Evolutionary conservation across 2,329 filamentous ascomycete genomes (phyloP).

Genomic region (Cordyceps cicadae): DNA sequence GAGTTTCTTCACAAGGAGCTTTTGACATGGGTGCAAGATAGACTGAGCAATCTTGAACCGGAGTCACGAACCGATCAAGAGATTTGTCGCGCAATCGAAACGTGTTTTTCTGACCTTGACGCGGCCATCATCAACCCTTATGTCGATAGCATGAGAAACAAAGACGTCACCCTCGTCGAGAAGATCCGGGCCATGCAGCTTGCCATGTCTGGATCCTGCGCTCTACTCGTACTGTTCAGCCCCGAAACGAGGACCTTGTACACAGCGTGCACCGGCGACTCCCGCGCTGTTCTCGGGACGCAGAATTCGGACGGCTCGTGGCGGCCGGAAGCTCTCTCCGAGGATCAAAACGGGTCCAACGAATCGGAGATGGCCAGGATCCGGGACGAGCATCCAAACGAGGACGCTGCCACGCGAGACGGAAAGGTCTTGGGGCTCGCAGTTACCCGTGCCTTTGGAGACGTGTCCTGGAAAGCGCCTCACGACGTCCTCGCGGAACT

Average conservation of each 20-base stretch:
- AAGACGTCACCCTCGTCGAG: slow-evolving; percentile 14
- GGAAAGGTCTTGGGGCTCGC: slow-evolving; percentile 50
- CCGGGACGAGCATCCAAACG: slow-evolving; percentile 46
- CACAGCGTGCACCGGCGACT: slow-evolving; percentile 56
- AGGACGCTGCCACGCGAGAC: slow-evolving; percentile 38
- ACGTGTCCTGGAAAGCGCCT: slow-evolving; percentile 55
- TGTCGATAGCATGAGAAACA: slow-evolving; percentile 14
- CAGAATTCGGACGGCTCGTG: slow-evolving; percentile 34
- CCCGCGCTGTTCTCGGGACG: slow-evolving; percentile 47
- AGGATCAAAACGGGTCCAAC: slow-evolving; percentile 54
- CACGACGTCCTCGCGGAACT: slow-evolving; percentile 25
- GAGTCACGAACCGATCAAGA: not conserved
- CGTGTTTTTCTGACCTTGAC: slow-evolving; percentile 34
- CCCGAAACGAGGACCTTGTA: slow-evolving; percentile 39
- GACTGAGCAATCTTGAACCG: not conserved
- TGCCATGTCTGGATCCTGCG: slow-evolving; percentile 42
- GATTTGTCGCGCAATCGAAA: not conserved
- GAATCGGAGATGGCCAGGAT: slow-evolving; percentile 43
- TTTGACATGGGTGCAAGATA: slow-evolving; percentile 21
- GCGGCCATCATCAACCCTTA: slow-evolving; percentile 35
- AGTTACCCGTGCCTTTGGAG: slow-evolving; percentile 54
- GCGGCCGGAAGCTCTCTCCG: slow-evolving; percentile 41
- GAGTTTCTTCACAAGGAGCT: slow-evolving; percentile 23
- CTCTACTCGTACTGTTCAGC: slow-evolving; percentile 50
- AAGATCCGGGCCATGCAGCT: slow-evolving; percentile 17